Evolutionary conservation across 192 early-diverging fungal genomes (phyloP), one percentile per base, ranked within the genome.

Genomic region (Umbelopsis isabellina): DNA sequence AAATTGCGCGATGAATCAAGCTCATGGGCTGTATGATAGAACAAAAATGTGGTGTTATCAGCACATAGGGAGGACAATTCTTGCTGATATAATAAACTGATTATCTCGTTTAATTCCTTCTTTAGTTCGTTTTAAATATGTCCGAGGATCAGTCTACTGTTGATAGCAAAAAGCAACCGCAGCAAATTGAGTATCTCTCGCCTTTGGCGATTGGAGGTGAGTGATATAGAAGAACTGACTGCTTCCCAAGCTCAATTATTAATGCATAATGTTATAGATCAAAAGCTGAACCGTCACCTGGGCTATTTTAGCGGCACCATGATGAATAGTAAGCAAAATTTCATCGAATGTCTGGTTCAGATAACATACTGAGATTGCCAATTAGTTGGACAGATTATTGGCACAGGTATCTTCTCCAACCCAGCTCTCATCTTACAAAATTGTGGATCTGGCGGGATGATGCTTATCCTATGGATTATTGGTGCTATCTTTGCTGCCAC

Each of bases 361-460:
- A 61, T 6, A 9, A 47, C 13, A 48, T n/a, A 18, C 12, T 16
- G 46, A 30, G 22, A 10, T 41, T 10, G 37, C 37, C 37, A 2
- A 4, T 9, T 10, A 50, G 71, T 72, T 27, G 71, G 71, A 5
- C 66, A 67, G 22, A 83, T 84, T n/a, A 74, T 83, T 67, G 82
- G 82, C 13, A 76, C 81, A 16, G 82, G 82, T 30, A 70, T 83
- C 13, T 83, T 83, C 49, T 75, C 78, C 6, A 83, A 80, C 46
- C 68, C 82, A 13, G 52, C 74, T 4, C 52, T 72, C 35, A 77
- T 83, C 16, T 73, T 83, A 49, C 41, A 67, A 44, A 68, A 75
- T 8, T 46, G 65, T 50, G 82, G 82, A 18, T 81, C 78, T 5
- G 65, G 71, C 18, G 82, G 82, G 10, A 80, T 83, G 74, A 68